Base-by-base conservation (phyloP, 805 yeast genomes). In the Hanseniaspora vineae region DNA sequence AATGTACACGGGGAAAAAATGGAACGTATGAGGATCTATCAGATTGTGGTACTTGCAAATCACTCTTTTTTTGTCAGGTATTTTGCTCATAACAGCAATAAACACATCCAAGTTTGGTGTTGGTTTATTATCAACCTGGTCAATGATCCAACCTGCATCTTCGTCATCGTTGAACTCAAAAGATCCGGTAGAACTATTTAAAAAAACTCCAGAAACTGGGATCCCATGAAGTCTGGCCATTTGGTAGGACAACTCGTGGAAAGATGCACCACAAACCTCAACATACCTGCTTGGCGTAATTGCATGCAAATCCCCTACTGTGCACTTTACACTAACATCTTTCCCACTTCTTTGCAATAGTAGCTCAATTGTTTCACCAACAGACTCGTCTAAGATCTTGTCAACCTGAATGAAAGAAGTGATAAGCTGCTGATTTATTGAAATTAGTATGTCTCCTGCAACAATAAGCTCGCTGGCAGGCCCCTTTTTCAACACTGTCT, bases 161-260 rank as follows among this genome's bases (percentile, higher is more conserved):
- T 83, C 87, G 45, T 68, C 71, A 8, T 69, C 56, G 39, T 77
- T 77, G 42, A 81, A 60, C 43, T 70, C 76, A 65, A 89, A 87
- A 0, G 90, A 80, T 0, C 90, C 90, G 1, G 84, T 72, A 0
- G 92, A 85, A 55, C 81, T 77, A 54, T 82, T 81, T 39, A 85
- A 72, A 59, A 77, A 87, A 1, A 89, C 95, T 39, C 97, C 97
- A 53, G 69, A 74, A 1, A 84, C 92, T 0, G 96, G 92, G 31
- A 88, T 74, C 32, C 89, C 85, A 58, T 79, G 86, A 44, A 80
- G 74, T 58, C 95, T 75, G 2, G 96, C 96, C 66, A 88, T 71
- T 64, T 89, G 96, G 61, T 89, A 89, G 45, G 94, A 82, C 54
- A 89, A 66, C 46, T 84, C 81, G 59, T 88, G 87, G 66, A 88